These are phyloP conservation scores for Rubroshorea leprosula DNA, from an alignment of 345 rosid genomes.

Conservation along the genomic window DNA sequence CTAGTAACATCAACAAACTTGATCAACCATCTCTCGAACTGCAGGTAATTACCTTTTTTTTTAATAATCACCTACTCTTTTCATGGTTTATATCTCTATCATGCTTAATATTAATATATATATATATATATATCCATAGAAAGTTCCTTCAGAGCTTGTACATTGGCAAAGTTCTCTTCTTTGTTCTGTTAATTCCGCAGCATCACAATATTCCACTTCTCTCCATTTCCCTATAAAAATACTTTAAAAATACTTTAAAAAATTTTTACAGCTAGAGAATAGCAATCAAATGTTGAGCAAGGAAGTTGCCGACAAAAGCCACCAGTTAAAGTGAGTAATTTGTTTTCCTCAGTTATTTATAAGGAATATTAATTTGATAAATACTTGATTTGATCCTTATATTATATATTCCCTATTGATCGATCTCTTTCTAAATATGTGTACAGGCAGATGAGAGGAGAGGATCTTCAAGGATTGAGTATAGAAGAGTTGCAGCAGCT, in stretches of 20 bases:
- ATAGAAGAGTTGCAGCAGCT: slow-evolving; percentile 42
- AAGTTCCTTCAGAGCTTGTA: no score
- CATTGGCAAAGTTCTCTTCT: no score
- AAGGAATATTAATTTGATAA: neutral
- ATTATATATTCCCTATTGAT: neutral
- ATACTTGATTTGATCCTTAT: neutral
- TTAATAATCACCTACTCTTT: no score
- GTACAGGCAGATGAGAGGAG: slow-evolving; percentile 53
- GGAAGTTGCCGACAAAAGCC: slow-evolving; percentile 51
- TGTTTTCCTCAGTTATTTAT: neutral
- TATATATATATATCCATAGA: no score
- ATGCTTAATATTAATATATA: no score
- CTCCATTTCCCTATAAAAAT: no score
- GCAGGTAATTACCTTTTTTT: slow-evolving; percentile 33
- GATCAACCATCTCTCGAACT: slow-evolving; percentile 47
- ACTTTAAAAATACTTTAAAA: no score
- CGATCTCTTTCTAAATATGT: neutral
- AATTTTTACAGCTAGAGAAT: slow-evolving; percentile 41
- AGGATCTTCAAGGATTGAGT: slow-evolving; percentile 42
- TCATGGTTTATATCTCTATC: neutral
- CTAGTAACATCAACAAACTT: slow-evolving; percentile 34
- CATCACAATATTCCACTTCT: no score
- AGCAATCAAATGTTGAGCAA: slow-evolving; percentile 36
- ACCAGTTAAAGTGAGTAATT: slow-evolving; percentile 39
- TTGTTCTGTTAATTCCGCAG: no score